phyloP scores from a whole-genome alignment of 1,284 basidiomycete species.

The Cutaneotrichosporon dermatis region DNA sequence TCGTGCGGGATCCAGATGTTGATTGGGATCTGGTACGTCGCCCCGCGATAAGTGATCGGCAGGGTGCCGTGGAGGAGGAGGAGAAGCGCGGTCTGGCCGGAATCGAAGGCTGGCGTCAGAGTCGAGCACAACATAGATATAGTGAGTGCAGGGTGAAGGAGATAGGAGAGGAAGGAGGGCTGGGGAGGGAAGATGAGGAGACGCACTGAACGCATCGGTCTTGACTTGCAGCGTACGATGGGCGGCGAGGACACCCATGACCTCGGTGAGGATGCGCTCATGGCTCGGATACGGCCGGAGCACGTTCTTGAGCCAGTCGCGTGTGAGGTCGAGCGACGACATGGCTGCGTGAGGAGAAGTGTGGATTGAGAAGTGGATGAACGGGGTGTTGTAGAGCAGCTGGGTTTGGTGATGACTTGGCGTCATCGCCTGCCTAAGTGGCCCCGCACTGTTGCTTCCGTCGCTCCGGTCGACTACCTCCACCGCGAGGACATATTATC shows the following conservation, averaged over 20 bases:
- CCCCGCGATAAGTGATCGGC: constrained; percentile 71
- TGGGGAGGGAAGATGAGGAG: constrained; percentile 3
- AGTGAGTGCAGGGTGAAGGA: too few relatives aligned
- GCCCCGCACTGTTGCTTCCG: constrained; percentile 1
- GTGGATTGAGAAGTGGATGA: too few relatives aligned
- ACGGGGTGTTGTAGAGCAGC: too few relatives aligned
- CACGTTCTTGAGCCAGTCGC: constrained; percentile 71
- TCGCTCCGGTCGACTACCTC: neutral
- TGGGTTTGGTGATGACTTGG: neutral
- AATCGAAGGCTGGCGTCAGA: constrained; percentile 69
- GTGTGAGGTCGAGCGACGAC: constrained; percentile 48
- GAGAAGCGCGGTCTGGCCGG: constrained; percentile 84
- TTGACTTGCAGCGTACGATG: constrained; percentile 72
- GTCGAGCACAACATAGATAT: too few relatives aligned
- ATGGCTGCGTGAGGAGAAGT: constrained; percentile 9
- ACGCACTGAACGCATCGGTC: constrained; percentile 85
- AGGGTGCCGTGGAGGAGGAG: constrained; percentile 86
- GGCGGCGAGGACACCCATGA: constrained; percentile 61
- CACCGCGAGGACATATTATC: too few relatives aligned
- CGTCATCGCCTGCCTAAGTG: neutral
- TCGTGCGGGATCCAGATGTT: constrained; percentile 80
- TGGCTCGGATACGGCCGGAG: constrained; percentile 60
- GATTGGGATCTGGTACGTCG: constrained; percentile 90
- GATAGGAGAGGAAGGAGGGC: neutral
- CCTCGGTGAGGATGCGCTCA: constrained; percentile 61